Evolutionary conservation across 495 filamentous ascomycete species (phyloP), one percentile per base, ranked within the genome.

Genomic region (Zalerion maritima): DNA sequence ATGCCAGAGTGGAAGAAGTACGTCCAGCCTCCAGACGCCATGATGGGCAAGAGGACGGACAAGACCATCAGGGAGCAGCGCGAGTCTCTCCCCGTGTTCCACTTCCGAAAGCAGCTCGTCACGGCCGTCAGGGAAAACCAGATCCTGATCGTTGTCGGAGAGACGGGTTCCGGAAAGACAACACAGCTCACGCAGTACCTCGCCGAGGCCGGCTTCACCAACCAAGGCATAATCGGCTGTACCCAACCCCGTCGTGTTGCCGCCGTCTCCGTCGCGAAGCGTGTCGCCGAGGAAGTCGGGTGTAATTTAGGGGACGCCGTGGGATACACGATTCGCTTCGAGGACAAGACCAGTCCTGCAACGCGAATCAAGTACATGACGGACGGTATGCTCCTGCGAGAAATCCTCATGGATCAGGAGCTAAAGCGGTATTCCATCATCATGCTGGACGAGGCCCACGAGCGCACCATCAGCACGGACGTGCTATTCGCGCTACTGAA

Each of bases 281-380:
- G 89, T 66, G 89, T 99, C 11, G 73, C 87, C 0, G 89, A 99
- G 47, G 89, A 99, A 55, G 85, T 99, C 24, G 87, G 87, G 18
- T 94, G 85, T 45, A 62, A 73, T 31, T 64, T 99, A 0, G 91
- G 91, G 18, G 69, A 84, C 19, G 87, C 94, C 50, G 86, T 99
- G 36, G 89, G 89, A 24, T 99, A 96, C 43, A 94, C 84, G 0
- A 94, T 99, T 47, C 78, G 89, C 47, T 99, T 99, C 48, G 89
- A 99, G 46, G 91, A 99, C 45, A 79, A 74, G 45, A 94, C 89
- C 0, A 80, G 75, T 38, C 75, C 84, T 1, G 74, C 81, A 9
- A 97, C 89, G 8, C 77, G 75, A 49, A 94, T 99, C 60, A 96
- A 96, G 57, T 99, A 96, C 55, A 94, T 96, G 86, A 99, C 89